These are phyloP conservation scores for Apiospora sp. DNA, from an alignment of 2,329 filamentous ascomycete species.

Conservation along the genomic window DNA sequence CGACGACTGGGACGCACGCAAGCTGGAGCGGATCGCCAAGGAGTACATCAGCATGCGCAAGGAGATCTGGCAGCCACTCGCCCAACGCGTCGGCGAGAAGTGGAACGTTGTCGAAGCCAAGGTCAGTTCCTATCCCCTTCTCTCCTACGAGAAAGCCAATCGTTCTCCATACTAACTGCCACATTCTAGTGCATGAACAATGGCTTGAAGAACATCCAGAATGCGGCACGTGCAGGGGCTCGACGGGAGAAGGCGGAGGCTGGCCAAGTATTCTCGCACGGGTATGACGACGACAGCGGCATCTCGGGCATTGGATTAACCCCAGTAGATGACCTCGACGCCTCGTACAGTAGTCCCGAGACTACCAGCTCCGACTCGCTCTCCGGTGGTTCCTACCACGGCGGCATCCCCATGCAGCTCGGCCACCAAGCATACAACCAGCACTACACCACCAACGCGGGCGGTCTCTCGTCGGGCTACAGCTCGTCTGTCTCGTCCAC, in stretches of 20 bases:
- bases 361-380: conserved; percentile 52
- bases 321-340: conserved; percentile 66
- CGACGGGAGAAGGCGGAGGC: conserved; percentile 68
- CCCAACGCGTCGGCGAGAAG: conserved; percentile 79
- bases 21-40: conserved; percentile 76
- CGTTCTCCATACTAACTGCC: not conserved
- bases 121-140: conserved; percentile 48
- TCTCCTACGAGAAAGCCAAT: not conserved
- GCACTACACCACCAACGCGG: conserved; percentile 39
- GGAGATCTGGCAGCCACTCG: conserved; percentile 82
- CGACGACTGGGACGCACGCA: conserved; percentile 80
- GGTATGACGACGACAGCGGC: conserved; percentile 75
- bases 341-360: conserved; percentile 64
- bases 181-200: conserved; percentile 78
- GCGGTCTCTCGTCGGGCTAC: conserved; percentile 51
- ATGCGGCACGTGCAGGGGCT: conserved; percentile 70
- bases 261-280: conserved; percentile 49
- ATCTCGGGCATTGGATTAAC: conserved; percentile 69
- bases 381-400: conserved; percentile 45
- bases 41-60: conserved; percentile 82
- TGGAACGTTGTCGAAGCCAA: conserved; percentile 75
- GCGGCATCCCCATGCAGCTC: conserved; percentile 39
- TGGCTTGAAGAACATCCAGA: conserved; percentile 81
- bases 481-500: conserved; percentile 62
- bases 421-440: conserved; percentile 37